phyloP scores from a whole-genome alignment of 306 rosid genomes.

The Cucurbita pepo region DNA sequence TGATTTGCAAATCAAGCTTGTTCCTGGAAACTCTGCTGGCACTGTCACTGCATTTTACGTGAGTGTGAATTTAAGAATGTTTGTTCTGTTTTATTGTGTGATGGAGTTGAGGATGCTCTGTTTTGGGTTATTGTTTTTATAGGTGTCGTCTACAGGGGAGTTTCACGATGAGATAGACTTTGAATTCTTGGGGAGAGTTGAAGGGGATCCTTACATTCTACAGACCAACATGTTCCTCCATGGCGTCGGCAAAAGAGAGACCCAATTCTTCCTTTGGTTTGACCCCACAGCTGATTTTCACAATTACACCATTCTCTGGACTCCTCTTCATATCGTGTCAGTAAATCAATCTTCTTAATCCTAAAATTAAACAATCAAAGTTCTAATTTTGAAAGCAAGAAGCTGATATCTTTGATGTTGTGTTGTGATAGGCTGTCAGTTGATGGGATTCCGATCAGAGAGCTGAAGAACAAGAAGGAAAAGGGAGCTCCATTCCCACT shows the following conservation, averaged over 20 bases:
- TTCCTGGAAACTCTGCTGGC: neutral
- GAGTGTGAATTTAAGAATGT: neutral
- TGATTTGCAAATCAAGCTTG: neutral
- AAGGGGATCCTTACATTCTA: neutral
- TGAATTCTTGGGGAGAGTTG: neutral
- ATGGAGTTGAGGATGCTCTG: neutral
- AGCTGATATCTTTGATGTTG: neutral
- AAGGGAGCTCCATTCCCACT: slow-evolving; percentile 12
- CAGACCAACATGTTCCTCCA: neutral
- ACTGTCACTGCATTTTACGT: neutral
- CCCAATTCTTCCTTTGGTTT: neutral
- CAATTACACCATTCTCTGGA: neutral
- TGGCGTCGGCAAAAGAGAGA: neutral
- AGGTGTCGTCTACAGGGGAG: neutral
- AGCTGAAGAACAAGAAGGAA: neutral
- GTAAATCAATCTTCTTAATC: neutral
- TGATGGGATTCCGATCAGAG: neutral
- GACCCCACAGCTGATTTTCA: neutral
- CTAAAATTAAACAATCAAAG: no score
- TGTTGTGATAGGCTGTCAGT: neutral
- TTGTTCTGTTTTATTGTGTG: neutral
- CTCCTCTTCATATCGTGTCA: neutral
- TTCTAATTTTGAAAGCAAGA: no score
- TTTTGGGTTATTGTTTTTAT: neutral
- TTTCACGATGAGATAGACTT: neutral